Conservation (phyloP, 805 yeast genomes). For the Nakazawaea sp. region DNA sequence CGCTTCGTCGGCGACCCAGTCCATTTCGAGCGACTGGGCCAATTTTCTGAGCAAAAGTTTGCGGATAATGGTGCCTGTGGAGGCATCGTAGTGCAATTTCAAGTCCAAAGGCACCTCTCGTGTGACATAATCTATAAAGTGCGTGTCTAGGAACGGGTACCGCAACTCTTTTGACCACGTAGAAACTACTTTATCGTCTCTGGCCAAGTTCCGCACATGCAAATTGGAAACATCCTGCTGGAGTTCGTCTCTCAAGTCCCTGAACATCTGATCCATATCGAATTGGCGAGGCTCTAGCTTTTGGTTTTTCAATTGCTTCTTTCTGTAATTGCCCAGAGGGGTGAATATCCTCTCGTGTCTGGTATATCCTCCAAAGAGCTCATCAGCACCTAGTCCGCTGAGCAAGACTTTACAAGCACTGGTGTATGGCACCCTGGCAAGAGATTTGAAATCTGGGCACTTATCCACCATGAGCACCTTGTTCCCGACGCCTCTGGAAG, state of each 20-base stretch:
- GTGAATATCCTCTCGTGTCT: constrained; percentile 59
- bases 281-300: constrained; percentile 16
- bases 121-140: constrained; percentile 45
- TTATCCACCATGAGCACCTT: constrained; percentile 15
- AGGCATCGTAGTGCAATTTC: constrained; percentile 30
- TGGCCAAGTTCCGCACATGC: constrained; percentile 72
- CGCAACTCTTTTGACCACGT: constrained; percentile 86
- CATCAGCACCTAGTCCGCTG: constrained; percentile 97
- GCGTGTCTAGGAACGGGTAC: constrained; percentile 75
- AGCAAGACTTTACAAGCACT: constrained; percentile 65
- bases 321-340: constrained; percentile 18
- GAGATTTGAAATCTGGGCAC: constrained; percentile 11
- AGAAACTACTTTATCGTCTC: constrained; percentile 87
- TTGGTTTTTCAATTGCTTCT: constrained; percentile 15
- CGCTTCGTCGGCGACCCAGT: constrained; percentile 60
- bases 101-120: constrained; percentile 40
- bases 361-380: constrained; percentile 92
- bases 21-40: constrained; percentile 46
- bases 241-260: constrained; percentile 50
- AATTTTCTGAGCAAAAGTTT: constrained; percentile 57
- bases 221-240: constrained; percentile 66
- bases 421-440: constrained; percentile 24
- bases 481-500: constrained; percentile 53
- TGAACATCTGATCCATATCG: constrained; percentile 17
- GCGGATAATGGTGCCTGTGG: constrained; percentile 25